phyloP scores from a whole-genome alignment of 2,329 filamentous ascomycete genomes.

The Zymoseptoria crescenta region DNA sequence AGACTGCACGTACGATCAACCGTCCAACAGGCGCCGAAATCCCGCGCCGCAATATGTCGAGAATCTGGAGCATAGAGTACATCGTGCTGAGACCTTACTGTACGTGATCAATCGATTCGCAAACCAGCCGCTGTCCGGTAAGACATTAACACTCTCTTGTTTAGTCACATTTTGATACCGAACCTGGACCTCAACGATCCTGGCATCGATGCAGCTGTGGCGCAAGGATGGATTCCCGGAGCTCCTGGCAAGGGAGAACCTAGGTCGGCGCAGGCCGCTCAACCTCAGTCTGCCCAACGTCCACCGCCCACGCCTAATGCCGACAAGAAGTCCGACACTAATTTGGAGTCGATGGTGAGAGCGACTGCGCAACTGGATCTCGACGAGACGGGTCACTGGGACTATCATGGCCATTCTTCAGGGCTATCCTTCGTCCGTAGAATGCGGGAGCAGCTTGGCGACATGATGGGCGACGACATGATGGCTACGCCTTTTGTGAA shows the following conservation, averaged over 20 bases:
- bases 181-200: constrained; percentile 80
- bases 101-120: background rate
- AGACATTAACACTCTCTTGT: background rate
- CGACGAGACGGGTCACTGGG: constrained; percentile 84
- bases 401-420: constrained; percentile 91
- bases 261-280: constrained; percentile 16
- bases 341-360: constrained; percentile 90
- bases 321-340: constrained; percentile 46
- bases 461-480: constrained; percentile 59
- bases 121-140: background rate
- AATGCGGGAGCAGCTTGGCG: constrained; percentile 80
- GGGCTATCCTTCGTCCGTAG: constrained; percentile 80
- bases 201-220: constrained; percentile 65
- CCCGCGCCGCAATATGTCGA: constrained; percentile 90
- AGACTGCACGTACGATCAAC: constrained; percentile 96
- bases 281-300: constrained; percentile 10
- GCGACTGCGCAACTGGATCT: constrained; percentile 85
- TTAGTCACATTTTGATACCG: constrained; percentile 63
- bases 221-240: constrained; percentile 33
- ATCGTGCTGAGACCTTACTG: constrained; percentile 73
- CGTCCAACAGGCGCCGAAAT: constrained; percentile 82
- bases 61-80: constrained; percentile 72
- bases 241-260: constrained; percentile 26
- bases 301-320: constrained; percentile 37
- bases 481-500: constrained; percentile 51